phyloP scores from a whole-genome alignment of 2,329 filamentous ascomycete species.

The Ophiocordyceps camponoti-saundersi region DNA sequence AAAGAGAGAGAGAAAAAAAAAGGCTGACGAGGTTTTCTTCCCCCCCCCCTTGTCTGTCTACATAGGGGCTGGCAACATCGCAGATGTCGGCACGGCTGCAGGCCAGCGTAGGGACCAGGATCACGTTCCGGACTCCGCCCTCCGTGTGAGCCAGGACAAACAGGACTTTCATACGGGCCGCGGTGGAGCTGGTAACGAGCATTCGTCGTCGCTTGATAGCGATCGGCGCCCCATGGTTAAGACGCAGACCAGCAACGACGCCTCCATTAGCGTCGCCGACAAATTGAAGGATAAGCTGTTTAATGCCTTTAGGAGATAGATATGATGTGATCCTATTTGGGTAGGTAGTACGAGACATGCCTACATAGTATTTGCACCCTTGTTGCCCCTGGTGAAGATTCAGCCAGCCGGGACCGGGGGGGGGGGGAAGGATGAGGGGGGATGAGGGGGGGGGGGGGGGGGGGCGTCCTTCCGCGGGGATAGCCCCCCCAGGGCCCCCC shows the following conservation, averaged over 20 bases:
- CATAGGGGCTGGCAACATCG: slow-evolving; percentile 42
- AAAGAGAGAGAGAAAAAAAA: neutral
- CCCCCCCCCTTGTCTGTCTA: neutral
- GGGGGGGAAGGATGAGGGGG: neutral
- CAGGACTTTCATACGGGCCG: slow-evolving; percentile 40
- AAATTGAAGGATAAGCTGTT: slow-evolving; percentile 41
- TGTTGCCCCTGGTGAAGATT: neutral
- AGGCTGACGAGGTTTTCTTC: neutral
- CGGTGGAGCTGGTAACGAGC: slow-evolving; percentile 42
- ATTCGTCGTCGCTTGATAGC: slow-evolving; percentile 8
- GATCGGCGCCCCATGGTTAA: slow-evolving; percentile 8
- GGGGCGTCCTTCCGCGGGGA: no score
- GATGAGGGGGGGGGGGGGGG: neutral
- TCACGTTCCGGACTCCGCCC: slow-evolving; percentile 32
- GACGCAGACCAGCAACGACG: slow-evolving; percentile 1
- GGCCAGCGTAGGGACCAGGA: slow-evolving; percentile 30
- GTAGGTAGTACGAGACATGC: neutral
- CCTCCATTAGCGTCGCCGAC: slow-evolving; percentile 29
- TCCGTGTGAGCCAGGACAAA: slow-evolving; percentile 28
- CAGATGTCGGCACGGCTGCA: slow-evolving; percentile 24
- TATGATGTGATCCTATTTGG: neutral
- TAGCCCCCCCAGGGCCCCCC: no score
- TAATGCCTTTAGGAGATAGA: slow-evolving; percentile 27
- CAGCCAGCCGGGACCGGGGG: neutral
- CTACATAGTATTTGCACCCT: neutral